Percentiles rank a stretch among this genome's conserved stretches.
Evolutionary conservation across 768 basidiomycete genomes (phyloP).

Genomic region (Cyathus striatus): DNA sequence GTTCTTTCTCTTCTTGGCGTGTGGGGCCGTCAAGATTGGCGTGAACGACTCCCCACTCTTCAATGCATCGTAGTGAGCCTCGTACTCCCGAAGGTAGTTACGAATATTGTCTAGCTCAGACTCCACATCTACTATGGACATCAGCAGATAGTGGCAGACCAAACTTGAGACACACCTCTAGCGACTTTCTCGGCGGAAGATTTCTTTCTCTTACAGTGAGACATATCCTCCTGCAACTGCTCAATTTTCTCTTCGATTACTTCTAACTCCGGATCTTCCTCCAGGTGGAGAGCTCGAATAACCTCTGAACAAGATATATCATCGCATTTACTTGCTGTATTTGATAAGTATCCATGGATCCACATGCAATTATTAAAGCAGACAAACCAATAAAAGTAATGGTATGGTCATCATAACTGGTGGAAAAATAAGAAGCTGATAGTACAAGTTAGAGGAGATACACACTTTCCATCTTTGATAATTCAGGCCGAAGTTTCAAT

Average conservation of each 20-base stretch:
- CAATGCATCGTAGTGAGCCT: constrained; percentile 42
- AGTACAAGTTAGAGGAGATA: constrained; percentile 5
- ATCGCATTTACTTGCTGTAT: constrained; percentile 55
- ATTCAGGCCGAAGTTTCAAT: constrained; percentile 3
- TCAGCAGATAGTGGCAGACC: background rate
- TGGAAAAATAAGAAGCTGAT: too few species aligned
- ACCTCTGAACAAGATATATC: constrained; percentile 60
- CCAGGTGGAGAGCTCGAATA: constrained; percentile 42
- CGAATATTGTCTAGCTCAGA: constrained; percentile 32
- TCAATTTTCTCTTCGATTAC: constrained; percentile 44
- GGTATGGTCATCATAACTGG: constrained; percentile 50
- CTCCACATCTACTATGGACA: constrained; percentile 27
- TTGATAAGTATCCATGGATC: background rate
- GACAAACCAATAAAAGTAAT: constrained; percentile 57
- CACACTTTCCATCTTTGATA: constrained; percentile 50
- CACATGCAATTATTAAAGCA: background rate
- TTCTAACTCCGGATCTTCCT: constrained; percentile 48
- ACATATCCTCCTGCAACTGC: constrained; percentile 23
- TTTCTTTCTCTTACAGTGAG: constrained; percentile 37
- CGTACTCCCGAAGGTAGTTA: constrained; percentile 30
- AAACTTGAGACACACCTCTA: constrained; percentile 31
- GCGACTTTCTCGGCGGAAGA: constrained; percentile 25
- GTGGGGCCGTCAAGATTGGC: constrained; percentile 27
- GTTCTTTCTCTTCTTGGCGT: constrained; percentile 49
- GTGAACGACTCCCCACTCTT: constrained; percentile 38